Percentiles rank a stretch among this genome's conserved stretches.
These are phyloP conservation scores for Choanephora cucurbitarum DNA, from an alignment of 371 early-diverging fungal genomes.

Conservation along the genomic window DNA sequence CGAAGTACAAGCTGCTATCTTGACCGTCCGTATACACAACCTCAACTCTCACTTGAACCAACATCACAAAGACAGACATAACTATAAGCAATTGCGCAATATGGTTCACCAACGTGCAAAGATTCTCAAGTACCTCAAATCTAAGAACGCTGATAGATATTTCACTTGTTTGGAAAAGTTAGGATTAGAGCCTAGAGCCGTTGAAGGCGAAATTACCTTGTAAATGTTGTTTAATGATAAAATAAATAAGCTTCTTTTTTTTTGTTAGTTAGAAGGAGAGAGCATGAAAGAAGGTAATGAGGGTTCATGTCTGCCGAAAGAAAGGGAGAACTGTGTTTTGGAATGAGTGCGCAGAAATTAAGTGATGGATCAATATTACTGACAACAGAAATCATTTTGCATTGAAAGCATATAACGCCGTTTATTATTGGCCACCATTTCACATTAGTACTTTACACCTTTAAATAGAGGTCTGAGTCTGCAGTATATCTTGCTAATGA, in stretches of 20 bases:
- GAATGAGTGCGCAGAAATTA: no score
- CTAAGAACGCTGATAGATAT: constrained; percentile 71
- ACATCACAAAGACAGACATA: constrained; percentile 86
- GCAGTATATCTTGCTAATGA: no score
- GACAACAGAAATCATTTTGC: no score
- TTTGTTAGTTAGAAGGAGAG: neutral
- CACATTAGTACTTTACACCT: no score
- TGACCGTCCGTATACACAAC: constrained; percentile 89
- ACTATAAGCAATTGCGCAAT: constrained; percentile 77
- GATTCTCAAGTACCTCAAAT: constrained; percentile 89
- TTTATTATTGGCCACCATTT: no score
- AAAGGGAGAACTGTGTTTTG: neutral
- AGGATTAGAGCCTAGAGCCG: constrained; percentile 69
- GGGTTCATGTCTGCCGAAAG: no score
- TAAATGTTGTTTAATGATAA: constrained; percentile 21
- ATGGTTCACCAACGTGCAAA: constrained; percentile 82
- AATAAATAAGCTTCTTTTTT: neutral
- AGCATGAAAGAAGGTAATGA: no score
- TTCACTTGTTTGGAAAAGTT: constrained; percentile 68
- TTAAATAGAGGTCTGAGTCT: no score
- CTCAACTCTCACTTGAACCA: constrained; percentile 76
- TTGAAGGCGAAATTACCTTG: constrained; percentile 72
- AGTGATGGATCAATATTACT: no score
- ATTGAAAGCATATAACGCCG: no score
- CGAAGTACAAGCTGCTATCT: constrained; percentile 93